Percentiles rank a stretch among this genome's conserved stretches.
Conservation (phyloP, 306 rosid genomes). For the Phaseolus lunatus region DNA sequence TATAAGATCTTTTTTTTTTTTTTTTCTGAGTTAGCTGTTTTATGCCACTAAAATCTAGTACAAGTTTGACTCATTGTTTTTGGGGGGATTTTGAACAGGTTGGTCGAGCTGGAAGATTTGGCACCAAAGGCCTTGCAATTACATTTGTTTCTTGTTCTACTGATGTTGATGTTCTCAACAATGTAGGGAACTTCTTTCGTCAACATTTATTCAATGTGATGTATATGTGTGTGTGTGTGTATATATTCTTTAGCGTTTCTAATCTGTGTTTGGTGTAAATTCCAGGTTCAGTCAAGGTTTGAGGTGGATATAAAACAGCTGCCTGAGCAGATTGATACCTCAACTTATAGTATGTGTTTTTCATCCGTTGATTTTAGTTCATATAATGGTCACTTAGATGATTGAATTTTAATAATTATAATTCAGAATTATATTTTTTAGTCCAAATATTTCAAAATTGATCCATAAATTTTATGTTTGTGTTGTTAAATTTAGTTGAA, state of each 20-base stretch:
- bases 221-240: no score
- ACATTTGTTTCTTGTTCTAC: slow-evolving; percentile 93
- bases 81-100: slow-evolving; percentile 58
- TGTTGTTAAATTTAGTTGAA: neutral
- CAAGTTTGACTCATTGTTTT: neutral
- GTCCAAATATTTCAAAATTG: no score
- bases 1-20: neutral
- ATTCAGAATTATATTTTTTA: neutral
- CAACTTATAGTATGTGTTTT: slow-evolving; percentile 82
- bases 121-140: slow-evolving; percentile 98
- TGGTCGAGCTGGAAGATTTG: slow-evolving; percentile 98
- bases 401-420: neutral
- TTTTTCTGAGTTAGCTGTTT: neutral
- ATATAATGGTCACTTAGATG: neutral
- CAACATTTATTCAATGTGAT: neutral
- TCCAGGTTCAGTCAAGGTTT: slow-evolving; percentile 97
- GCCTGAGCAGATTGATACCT: slow-evolving; percentile 97
- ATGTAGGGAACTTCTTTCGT: slow-evolving; percentile 57
- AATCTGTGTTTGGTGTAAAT: slow-evolving; percentile 25
- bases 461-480: neutral
- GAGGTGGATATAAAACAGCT: slow-evolving; percentile 98
- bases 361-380: slow-evolving; percentile 9
- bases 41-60: neutral
- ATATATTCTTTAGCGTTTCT: neutral
- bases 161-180: slow-evolving; percentile 91